Evolutionary conservation across 1,139 yeast genomes (phyloP).

Genomic region (Geotrichum bryndzae): DNA sequence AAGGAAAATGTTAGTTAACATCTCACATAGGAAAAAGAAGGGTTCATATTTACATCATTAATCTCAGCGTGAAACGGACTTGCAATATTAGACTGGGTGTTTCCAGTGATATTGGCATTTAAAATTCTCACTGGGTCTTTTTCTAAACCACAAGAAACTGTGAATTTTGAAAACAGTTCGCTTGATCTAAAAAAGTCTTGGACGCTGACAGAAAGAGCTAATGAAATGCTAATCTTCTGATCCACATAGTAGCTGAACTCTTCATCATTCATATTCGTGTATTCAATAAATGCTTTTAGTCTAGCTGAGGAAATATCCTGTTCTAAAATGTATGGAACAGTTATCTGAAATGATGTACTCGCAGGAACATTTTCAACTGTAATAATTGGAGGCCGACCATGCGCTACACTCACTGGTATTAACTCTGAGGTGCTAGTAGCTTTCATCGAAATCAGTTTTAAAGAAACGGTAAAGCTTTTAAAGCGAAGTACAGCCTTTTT

Average conservation of each 20-base stretch:
- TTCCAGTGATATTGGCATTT: constrained; percentile 40
- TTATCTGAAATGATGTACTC: background rate
- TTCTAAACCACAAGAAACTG: constrained; percentile 55
- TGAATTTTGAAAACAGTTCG: constrained; percentile 58
- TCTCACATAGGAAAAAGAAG: background rate
- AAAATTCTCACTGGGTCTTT: constrained; percentile 51
- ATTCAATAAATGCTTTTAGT: constrained; percentile 18
- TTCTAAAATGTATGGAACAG: constrained; percentile 17
- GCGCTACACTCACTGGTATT: background rate
- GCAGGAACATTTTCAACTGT: constrained; percentile 4
- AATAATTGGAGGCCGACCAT: constrained; percentile 12
- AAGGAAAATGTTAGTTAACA: constrained; percentile 15
- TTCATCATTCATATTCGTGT: constrained; percentile 21
- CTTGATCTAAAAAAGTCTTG: constrained; percentile 62
- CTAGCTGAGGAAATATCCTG: constrained; percentile 1
- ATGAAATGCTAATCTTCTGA: constrained; percentile 26
- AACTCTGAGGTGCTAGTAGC: no score
- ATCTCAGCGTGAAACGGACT: constrained; percentile 31
- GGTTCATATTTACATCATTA: constrained; percentile 6
- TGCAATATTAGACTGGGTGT: constrained; percentile 40
- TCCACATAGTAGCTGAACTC: constrained; percentile 20
- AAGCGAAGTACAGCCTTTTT: no score
- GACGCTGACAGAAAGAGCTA: constrained; percentile 63
- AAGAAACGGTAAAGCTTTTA: constrained; percentile 18
- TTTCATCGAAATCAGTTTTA: constrained; percentile 10